Conservation (phyloP, 768 basidiomycete species). For the Tephrocybe sp. region DNA sequence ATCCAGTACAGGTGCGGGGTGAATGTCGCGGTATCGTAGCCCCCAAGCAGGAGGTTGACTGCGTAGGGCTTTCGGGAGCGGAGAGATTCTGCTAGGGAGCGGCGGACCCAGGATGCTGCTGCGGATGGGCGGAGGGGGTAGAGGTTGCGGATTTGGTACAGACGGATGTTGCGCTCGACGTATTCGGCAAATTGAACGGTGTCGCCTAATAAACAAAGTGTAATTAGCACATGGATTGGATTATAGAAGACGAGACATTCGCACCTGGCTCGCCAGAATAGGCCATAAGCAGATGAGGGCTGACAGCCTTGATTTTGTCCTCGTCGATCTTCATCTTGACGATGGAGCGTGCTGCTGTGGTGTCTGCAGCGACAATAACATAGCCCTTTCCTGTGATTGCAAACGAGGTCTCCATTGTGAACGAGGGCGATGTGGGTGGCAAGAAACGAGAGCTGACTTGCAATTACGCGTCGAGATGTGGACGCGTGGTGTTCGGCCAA, state of each 20-base stretch:
- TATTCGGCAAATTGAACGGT: conserved; percentile 97
- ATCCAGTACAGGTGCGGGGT: conserved; percentile 90
- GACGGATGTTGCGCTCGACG: conserved; percentile 91
- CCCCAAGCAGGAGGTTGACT: conserved; percentile 92
- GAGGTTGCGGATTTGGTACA: conserved; percentile 94
- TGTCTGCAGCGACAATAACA: conserved; percentile 90
- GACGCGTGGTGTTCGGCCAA: conserved; percentile 21
- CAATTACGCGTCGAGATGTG: conserved; percentile 22
- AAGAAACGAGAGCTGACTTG: conserved; percentile 7
- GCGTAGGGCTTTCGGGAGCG: conserved; percentile 86
- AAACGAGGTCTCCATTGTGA: conserved; percentile 85
- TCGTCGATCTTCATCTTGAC: conserved; percentile 97
- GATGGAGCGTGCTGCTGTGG: conserved; percentile 85
- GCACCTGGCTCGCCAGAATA: conserved; percentile 91
- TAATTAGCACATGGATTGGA: conserved; percentile 2
- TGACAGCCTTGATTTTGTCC: conserved; percentile 93
- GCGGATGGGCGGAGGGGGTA: conserved; percentile 87
- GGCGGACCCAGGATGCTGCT: conserved; percentile 94
- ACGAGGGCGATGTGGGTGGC: neutral
- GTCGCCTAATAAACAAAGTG: conserved; percentile 61
- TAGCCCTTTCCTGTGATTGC: conserved; percentile 92
- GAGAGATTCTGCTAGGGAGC: conserved; percentile 83
- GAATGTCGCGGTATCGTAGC: conserved; percentile 78
- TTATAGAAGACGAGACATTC: conserved; percentile 11
- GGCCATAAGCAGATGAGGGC: conserved; percentile 92